phyloP scores from a whole-genome alignment of 345 rosid genomes.

The Reutealis trisperma region DNA sequence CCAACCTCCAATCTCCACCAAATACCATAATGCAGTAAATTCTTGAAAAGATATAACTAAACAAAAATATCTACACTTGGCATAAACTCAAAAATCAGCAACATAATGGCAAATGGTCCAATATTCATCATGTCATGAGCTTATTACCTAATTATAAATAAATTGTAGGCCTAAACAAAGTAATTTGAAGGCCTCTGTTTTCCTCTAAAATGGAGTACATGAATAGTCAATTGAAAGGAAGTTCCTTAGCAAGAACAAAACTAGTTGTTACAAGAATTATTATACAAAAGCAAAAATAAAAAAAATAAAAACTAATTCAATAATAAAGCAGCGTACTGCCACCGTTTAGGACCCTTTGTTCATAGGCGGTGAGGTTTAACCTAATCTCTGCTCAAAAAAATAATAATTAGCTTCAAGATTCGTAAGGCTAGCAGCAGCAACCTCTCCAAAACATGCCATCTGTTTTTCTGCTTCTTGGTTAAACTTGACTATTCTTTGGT shows the following conservation, averaged over 20 bases:
- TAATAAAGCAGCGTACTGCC: background rate
- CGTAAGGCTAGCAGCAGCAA: constrained; percentile 82
- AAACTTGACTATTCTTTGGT: constrained; percentile 68
- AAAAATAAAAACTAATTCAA: background rate
- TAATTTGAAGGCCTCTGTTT: no score
- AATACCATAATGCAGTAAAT: no score
- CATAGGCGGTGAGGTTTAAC: constrained; percentile 7
- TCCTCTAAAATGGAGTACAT: background rate
- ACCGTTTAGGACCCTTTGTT: background rate
- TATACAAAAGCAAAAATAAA: background rate
- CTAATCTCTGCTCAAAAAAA: constrained; percentile 54
- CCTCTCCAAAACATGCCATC: constrained; percentile 70
- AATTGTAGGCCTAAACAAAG: no score
- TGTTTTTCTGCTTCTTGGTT: constrained; percentile 58
- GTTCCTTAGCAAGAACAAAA: background rate
- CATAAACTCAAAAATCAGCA: no score
- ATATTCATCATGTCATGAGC: no score
- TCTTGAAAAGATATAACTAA: no score
- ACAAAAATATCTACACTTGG: no score
- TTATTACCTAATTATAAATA: no score
- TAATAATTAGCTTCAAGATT: constrained; percentile 80
- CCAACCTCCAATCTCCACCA: no score
- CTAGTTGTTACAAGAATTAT: background rate
- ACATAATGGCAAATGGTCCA: no score
- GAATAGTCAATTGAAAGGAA: background rate